phyloP scores from a whole-genome alignment of 176 grass and related monocot genomes.

The Triticum turgidum region DNA sequence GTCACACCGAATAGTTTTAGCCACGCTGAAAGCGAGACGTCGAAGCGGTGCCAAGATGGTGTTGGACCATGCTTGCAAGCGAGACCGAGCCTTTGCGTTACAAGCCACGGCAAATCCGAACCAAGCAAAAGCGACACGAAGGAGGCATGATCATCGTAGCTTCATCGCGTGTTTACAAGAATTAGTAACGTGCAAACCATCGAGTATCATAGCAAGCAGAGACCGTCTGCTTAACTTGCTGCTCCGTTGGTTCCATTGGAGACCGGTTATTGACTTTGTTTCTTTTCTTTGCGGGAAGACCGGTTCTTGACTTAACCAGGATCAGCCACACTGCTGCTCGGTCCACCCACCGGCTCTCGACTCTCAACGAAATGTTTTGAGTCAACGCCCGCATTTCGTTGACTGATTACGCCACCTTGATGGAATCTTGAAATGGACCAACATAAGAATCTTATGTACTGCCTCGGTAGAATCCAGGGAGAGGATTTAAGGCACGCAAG shows the following conservation, averaged over 20 bases:
- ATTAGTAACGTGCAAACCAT: too few species aligned
- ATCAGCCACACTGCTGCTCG: too few species aligned
- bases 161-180: neutral
- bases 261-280: neutral
- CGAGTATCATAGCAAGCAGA: too few species aligned
- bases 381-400: neutral
- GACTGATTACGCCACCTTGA: neutral
- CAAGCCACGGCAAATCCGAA: neutral
- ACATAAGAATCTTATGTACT: too few species aligned
- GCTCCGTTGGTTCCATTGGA: neutral
- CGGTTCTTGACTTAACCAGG: neutral
- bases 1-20: too few species aligned
- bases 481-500: too few species aligned
- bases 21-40: too few species aligned
- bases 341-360: too few species aligned
- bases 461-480: too few species aligned
- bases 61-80: conserved; percentile 11
- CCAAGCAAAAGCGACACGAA: neutral
- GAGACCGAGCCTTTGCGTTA: neutral
- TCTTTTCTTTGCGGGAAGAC: neutral
- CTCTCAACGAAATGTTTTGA: too few species aligned
- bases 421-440: neutral
- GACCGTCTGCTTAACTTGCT: neutral
- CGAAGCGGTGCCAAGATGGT: too few species aligned
- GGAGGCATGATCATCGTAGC: neutral